A percentile compares a stretch with the other conserved stretches of the same genome.
Conservation (phyloP, 495 filamentous ascomycete species). For the Xylaria sp. region DNA sequence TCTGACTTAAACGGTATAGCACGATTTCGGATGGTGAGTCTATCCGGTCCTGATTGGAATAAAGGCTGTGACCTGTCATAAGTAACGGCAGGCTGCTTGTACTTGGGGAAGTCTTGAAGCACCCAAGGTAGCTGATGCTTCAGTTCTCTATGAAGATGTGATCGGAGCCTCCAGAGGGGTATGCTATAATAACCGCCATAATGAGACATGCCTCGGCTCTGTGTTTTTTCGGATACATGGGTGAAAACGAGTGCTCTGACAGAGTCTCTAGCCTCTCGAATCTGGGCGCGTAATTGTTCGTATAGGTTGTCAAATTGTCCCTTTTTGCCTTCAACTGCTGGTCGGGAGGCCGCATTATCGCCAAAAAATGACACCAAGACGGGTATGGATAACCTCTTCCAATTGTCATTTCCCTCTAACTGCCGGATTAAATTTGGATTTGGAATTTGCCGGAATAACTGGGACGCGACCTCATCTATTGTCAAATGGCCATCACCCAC, state of each 20-base stretch:
- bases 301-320: not conserved
- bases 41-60: not conserved
- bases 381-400: conserved; percentile 20
- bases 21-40: not conserved
- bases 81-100: not conserved
- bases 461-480: not conserved
- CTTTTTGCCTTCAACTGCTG: not conserved
- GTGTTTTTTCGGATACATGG: not conserved
- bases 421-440: conserved; percentile 6
- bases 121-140: not conserved
- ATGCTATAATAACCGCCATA: conserved; percentile 10
- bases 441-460: conserved; percentile 15
- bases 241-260: conserved; percentile 16
- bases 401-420: conserved; percentile 11
- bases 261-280: conserved; percentile 5
- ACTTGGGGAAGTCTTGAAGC: not conserved
- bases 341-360: not conserved
- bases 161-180: not conserved
- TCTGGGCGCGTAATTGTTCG: not conserved
- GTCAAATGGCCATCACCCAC: not conserved
- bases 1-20: not conserved
- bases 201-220: not conserved
- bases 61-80: not conserved
- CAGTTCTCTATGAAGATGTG: not conserved
- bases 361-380: conserved; percentile 18